Conservation (phyloP, 2,329 filamentous ascomycete genomes). For the Pseudovirgaria hyperparasitica region DNA sequence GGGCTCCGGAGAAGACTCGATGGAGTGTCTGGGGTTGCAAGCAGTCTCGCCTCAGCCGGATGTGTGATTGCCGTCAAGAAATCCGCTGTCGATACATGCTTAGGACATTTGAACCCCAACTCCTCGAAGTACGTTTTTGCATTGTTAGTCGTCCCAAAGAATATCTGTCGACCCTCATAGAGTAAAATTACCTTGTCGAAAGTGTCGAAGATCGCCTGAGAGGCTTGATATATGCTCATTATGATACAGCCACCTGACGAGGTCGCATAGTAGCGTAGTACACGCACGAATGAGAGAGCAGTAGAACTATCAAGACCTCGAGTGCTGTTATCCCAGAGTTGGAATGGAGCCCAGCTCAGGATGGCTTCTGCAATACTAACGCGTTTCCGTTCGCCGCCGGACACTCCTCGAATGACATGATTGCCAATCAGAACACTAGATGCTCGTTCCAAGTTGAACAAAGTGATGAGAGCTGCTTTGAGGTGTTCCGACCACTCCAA, state of each 20-base stretch:
- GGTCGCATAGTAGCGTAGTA: background rate
- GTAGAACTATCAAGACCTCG: conserved; percentile 58
- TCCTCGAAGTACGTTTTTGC: conserved; percentile 52
- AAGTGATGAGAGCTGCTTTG: conserved; percentile 55
- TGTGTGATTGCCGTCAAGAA: conserved; percentile 58
- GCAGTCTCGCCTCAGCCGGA: conserved; percentile 17
- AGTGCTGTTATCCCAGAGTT: conserved; percentile 64
- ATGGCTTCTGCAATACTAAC: conserved; percentile 65
- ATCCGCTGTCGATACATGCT: conserved; percentile 56
- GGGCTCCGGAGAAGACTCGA: conserved; percentile 23
- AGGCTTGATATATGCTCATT: conserved; percentile 44
- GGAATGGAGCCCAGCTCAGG: conserved; percentile 42
- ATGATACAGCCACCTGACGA: conserved; percentile 51
- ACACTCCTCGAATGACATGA: conserved; percentile 59
- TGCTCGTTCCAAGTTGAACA: conserved; percentile 56
- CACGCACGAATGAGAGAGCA: too few relatives aligned
- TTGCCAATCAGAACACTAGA: conserved; percentile 57
- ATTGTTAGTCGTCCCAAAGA: conserved; percentile 45
- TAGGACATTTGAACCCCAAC: conserved; percentile 52
- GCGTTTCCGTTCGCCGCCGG: conserved; percentile 59
- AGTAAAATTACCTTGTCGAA: conserved; percentile 61
- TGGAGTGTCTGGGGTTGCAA: conserved; percentile 20
- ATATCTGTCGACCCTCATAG: conserved; percentile 63
- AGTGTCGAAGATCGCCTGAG: conserved; percentile 36
- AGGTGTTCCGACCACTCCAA: conserved; percentile 36